Evolutionary conservation across 139 green algal species (phyloP).

Genomic region (Chlorella sp.): DNA sequence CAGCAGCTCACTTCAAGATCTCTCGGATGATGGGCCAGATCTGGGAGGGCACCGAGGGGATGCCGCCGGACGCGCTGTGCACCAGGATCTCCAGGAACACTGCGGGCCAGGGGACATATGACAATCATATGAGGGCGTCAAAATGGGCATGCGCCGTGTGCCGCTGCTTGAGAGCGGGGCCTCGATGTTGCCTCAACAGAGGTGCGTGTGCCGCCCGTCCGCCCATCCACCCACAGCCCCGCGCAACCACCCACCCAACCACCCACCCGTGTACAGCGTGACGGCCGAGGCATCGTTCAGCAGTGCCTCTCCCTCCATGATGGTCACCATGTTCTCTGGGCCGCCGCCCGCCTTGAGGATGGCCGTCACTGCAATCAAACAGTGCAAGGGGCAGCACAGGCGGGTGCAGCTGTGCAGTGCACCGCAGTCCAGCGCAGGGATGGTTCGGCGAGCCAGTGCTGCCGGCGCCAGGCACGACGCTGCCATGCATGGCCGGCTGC

Average conservation of each 20-base stretch:
- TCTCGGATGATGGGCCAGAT: constrained; percentile 36
- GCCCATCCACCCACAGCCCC: too few relatives aligned
- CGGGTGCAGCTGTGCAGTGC: background rate
- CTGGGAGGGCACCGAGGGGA: constrained; percentile 38
- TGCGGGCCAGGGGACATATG: background rate
- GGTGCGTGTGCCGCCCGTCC: too few relatives aligned
- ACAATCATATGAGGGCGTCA: too few relatives aligned
- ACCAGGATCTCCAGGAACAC: constrained; percentile 60
- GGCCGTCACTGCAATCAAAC: background rate
- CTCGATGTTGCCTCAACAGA: background rate
- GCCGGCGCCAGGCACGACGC: background rate
- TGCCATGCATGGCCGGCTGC: background rate
- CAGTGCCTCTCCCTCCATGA: constrained; percentile 88
- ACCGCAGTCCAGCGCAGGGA: background rate
- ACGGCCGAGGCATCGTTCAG: constrained; percentile 85
- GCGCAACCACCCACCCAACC: background rate
- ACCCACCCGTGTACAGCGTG: constrained; percentile 70
- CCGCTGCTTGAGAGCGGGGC: too few relatives aligned
- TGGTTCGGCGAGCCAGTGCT: background rate
- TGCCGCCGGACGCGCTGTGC: background rate
- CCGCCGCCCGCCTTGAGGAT: constrained; percentile 48
- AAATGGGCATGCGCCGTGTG: too few relatives aligned
- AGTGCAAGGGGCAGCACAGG: too few relatives aligned
- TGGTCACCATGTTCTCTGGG: constrained; percentile 63
- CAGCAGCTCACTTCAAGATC: constrained; percentile 24